phyloP scores from a whole-genome alignment of 768 basidiomycete genomes.

The Calvatia gigantea region DNA sequence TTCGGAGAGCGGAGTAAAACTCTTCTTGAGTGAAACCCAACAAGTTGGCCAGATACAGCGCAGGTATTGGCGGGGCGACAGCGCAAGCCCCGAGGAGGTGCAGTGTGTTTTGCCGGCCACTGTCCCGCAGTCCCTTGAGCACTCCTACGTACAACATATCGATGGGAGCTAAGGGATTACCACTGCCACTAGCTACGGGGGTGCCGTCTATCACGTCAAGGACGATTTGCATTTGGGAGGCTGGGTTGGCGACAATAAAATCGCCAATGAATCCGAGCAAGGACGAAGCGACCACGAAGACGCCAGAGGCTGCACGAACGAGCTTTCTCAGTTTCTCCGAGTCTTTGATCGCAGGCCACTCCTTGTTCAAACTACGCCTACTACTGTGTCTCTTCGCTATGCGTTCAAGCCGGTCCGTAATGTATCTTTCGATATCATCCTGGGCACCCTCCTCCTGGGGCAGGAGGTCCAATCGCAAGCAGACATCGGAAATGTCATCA shows the following conservation, averaged over 20 bases:
- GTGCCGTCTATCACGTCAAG: neutral
- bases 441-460: neutral
- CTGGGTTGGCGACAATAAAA: neutral
- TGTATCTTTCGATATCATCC: neutral
- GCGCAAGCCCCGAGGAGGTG: neutral
- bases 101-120: neutral
- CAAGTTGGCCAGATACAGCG: neutral
- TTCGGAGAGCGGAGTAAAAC: neutral
- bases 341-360: neutral
- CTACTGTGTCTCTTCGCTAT: neutral
- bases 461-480: neutral
- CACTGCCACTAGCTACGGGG: neutral
- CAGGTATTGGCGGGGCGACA: neutral
- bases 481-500: neutral
- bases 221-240: neutral
- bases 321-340: neutral
- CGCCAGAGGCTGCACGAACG: neutral
- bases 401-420: neutral
- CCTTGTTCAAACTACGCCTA: no score
- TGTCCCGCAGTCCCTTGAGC: neutral
- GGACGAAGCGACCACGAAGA: neutral
- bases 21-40: neutral
- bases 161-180: neutral
- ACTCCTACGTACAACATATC: neutral
- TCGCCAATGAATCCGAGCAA: neutral